A percentile compares a stretch with the other conserved stretches of the same genome.
Conservation (phyloP, 176 grass and related monocot genomes). For the Lolium multiflorum region DNA sequence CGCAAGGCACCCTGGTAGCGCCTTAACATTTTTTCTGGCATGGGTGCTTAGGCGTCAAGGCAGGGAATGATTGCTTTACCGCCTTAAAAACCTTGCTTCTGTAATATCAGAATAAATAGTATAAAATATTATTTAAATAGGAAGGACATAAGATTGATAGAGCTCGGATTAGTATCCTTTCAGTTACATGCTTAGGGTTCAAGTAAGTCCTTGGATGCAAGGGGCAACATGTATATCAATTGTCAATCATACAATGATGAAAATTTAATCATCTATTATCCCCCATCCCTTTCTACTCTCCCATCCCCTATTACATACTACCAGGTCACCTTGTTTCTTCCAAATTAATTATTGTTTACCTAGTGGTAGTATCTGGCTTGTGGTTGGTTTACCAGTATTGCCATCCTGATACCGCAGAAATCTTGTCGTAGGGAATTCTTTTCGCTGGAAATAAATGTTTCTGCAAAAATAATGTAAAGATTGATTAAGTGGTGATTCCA, state of each 20-base stretch:
- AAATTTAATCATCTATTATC: background rate
- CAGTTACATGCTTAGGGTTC: background rate
- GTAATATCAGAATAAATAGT: background rate
- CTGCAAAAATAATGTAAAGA: slow-evolving; percentile 6
- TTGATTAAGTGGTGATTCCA: slow-evolving; percentile 17
- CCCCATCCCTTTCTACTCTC: background rate
- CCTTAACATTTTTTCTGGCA: too few species aligned
- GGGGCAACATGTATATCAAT: slow-evolving; percentile 3
- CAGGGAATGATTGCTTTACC: too few species aligned
- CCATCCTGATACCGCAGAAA: slow-evolving; percentile 24
- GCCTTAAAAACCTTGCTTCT: too few species aligned
- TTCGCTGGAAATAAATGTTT: slow-evolving; percentile 14
- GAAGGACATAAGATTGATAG: slow-evolving; percentile 5
- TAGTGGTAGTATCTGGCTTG: slow-evolving; percentile 14
- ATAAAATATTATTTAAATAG: background rate
- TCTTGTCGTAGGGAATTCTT: background rate
- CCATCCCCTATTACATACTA: background rate
- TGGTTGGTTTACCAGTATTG: slow-evolving; percentile 1
- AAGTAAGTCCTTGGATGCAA: background rate
- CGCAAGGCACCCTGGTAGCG: too few species aligned
- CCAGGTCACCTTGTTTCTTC: background rate
- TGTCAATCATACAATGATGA: slow-evolving; percentile 5
- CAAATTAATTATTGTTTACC: slow-evolving; percentile 26
- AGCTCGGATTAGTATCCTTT: background rate
- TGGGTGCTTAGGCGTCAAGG: too few species aligned